These are phyloP conservation scores for Pythium guiyangense DNA, from an alignment of 352 stramenopile species.

Conservation along the genomic window DNA sequence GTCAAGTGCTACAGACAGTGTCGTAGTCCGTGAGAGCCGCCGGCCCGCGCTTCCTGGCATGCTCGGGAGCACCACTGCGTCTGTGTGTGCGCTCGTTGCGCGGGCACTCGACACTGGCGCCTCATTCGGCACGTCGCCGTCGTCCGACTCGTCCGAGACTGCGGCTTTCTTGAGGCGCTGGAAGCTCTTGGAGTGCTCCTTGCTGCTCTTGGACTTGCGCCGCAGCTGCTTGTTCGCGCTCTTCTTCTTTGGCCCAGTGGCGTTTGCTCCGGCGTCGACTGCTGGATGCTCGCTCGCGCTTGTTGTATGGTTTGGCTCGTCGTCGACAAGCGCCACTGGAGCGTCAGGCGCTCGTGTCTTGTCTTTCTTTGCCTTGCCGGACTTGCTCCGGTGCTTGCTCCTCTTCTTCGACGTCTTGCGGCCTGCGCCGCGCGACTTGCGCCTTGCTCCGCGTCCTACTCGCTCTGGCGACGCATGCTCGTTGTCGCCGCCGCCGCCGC, in stretches of 20 bases:
- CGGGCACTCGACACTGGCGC: neutral
- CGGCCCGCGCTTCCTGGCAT: conserved; percentile 14
- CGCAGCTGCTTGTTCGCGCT: neutral
- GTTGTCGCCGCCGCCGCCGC: neutral
- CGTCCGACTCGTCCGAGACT: neutral
- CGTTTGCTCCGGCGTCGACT: neutral
- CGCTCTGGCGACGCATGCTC: conserved; percentile 1
- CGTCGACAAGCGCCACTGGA: neutral
- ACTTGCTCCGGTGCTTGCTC: conserved; percentile 7
- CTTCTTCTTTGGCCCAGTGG: conserved; percentile 6
- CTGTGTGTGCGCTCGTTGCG: neutral
- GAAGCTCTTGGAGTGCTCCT: conserved; percentile 2
- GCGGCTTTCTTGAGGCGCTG: neutral
- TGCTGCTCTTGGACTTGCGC: conserved; percentile 6
- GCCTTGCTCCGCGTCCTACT: neutral
- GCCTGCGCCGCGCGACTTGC: conserved; percentile 3
- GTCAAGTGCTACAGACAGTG: neutral
- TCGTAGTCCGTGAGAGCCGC: neutral
- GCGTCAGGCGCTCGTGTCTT: conserved; percentile 6
- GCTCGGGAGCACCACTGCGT: conserved; percentile 10
- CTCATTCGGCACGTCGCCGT: neutral
- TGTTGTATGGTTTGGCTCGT: neutral
- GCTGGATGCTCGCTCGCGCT: too few relatives aligned
- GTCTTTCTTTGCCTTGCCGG: conserved; percentile 10
- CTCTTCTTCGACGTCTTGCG: conserved; percentile 10